Evolutionary conservation across 371 early-diverging fungal species (phyloP).

Genomic region (Chytridiales sp.): DNA sequence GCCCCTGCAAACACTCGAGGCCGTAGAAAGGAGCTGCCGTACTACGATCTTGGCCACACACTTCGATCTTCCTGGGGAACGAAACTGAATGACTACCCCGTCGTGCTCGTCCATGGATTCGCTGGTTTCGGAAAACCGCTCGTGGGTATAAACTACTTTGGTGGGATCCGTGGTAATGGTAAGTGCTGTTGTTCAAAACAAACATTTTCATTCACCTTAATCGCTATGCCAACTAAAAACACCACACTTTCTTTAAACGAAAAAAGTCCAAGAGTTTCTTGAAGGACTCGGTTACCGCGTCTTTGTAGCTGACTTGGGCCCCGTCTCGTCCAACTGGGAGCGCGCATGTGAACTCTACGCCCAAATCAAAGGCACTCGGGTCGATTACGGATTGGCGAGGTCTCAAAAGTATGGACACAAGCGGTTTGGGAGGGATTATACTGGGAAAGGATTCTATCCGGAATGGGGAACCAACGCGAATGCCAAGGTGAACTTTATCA

Average conservation of each 20-base stretch:
- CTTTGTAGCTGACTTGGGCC: constrained; percentile 13
- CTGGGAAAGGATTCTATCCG: constrained; percentile 12
- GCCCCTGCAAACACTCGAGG: too few species aligned
- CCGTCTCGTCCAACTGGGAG: constrained; percentile 20
- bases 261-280: not conserved
- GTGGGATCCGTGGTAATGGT: not conserved
- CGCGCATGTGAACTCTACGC: constrained; percentile 25
- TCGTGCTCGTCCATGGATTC: constrained; percentile 17
- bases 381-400: constrained; percentile 18
- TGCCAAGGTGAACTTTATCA: constrained; percentile 12
- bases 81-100: constrained; percentile 14
- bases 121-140: constrained; percentile 10
- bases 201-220: too few species aligned
- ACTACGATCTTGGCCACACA: too few species aligned
- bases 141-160: not conserved
- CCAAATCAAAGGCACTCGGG: constrained; percentile 15
- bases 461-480: not conserved
- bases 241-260: too few species aligned
- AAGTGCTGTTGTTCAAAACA: too few species aligned
- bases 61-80: constrained; percentile 8
- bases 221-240: too few species aligned
- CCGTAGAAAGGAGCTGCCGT: too few species aligned
- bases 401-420: constrained; percentile 5
- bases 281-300: constrained; percentile 11
- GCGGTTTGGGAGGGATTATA: constrained; percentile 13